These are phyloP conservation scores for Phytophthora sojae DNA, from an alignment of 352 stramenopile species.

Conservation along the genomic window DNA sequence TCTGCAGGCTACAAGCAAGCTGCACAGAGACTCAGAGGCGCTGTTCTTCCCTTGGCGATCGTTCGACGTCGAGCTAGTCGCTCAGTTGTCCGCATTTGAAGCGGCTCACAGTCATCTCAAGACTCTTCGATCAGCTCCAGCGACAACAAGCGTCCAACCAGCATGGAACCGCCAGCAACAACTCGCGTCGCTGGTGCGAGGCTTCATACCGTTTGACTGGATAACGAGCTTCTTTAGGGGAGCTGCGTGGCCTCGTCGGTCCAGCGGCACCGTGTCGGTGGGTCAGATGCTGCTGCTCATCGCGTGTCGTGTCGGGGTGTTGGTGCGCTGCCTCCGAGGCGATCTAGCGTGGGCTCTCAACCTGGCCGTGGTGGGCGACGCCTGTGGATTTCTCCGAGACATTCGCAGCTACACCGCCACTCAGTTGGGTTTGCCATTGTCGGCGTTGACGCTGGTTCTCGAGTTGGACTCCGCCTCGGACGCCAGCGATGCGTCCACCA, in stretches of 20 bases:
- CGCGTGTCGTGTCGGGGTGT: slow-evolving; percentile 29
- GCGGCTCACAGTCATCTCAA: slow-evolving; percentile 1
- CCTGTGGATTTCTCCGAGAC: slow-evolving; percentile 14
- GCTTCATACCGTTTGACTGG: slow-evolving; percentile 34
- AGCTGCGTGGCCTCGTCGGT: slow-evolving; percentile 13
- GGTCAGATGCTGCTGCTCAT: slow-evolving; percentile 34
- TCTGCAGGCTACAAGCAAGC: slow-evolving; percentile 5
- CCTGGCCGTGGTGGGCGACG: slow-evolving; percentile 30
- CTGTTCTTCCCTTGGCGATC: slow-evolving; percentile 36
- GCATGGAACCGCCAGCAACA: slow-evolving; percentile 9
- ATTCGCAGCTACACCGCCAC: slow-evolving; percentile 18
- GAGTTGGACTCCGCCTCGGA: slow-evolving; percentile 24
- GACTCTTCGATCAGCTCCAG: not conserved
- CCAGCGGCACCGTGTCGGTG: slow-evolving; percentile 18
- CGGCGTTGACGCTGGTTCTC: slow-evolving; percentile 20
- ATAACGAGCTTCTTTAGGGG: slow-evolving; percentile 14
- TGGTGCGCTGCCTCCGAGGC: slow-evolving; percentile 37
- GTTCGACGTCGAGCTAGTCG: slow-evolving; percentile 22
- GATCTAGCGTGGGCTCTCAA: slow-evolving; percentile 31
- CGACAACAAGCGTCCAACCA: not conserved
- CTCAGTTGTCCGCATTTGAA: slow-evolving; percentile 25
- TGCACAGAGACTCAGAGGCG: not conserved
- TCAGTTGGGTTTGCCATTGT: not conserved
- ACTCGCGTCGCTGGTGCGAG: slow-evolving; percentile 19
- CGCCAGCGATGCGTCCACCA: not conserved